Conservation (phyloP, 495 filamentous ascomycete species). For the Evernia prunastri region DNA sequence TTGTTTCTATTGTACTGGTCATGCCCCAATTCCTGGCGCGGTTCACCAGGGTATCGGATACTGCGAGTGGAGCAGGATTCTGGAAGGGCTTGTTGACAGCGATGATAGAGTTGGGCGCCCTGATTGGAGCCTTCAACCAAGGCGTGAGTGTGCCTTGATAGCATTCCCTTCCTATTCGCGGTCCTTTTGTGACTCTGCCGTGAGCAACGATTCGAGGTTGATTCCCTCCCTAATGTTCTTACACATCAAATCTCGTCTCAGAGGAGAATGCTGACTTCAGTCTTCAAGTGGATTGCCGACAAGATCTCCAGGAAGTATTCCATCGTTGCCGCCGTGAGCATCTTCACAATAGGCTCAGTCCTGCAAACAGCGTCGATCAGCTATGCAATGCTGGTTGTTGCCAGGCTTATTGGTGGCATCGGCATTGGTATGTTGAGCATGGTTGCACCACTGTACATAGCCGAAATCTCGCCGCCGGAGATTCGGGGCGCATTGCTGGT, state of each 20-base stretch:
- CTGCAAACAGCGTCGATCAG: slow-evolving; percentile 50
- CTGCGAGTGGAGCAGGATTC: slow-evolving; percentile 43
- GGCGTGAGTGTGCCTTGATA: slow-evolving; percentile 28
- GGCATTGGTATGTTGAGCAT: slow-evolving; percentile 54
- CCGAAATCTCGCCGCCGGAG: slow-evolving; percentile 51
- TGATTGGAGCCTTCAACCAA: slow-evolving; percentile 50
- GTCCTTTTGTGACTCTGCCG: background rate
- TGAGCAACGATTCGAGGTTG: background rate
- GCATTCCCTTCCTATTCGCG: too few relatives aligned
- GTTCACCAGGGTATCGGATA: slow-evolving; percentile 41
- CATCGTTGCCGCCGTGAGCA: slow-evolving; percentile 48
- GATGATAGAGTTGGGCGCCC: slow-evolving; percentile 54
- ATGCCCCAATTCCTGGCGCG: slow-evolving; percentile 51
- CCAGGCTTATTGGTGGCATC: slow-evolving; percentile 54
- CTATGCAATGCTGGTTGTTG: slow-evolving; percentile 53
- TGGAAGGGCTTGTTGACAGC: slow-evolving; percentile 56
- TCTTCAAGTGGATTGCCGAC: slow-evolving; percentile 46
- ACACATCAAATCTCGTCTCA: background rate
- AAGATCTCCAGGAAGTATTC: slow-evolving; percentile 52
- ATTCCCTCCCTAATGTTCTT: background rate
- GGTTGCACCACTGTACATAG: slow-evolving; percentile 51
- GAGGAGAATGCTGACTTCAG: background rate
- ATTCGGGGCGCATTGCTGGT: slow-evolving; percentile 48
- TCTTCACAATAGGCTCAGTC: slow-evolving; percentile 50
- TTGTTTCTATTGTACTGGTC: slow-evolving; percentile 51